A percentile compares a stretch with the other conserved stretches of the same genome.
Conservation (phyloP, 2,329 filamentous ascomycete genomes). For the Cordyceps militaris region DNA sequence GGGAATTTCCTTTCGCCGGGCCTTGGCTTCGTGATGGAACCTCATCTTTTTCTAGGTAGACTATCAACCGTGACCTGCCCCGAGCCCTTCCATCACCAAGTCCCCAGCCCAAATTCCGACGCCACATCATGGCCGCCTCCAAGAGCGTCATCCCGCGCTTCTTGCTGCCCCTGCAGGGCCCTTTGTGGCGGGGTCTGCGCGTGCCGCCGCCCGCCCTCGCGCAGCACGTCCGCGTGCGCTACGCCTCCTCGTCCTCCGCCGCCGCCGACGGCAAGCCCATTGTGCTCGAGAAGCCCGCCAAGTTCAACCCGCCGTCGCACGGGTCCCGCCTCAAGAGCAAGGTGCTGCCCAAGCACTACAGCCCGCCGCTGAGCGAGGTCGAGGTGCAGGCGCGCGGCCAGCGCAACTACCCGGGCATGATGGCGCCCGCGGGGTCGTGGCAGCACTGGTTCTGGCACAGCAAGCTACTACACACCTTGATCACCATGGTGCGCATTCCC, state of each 20-base stretch:
- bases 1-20: conserved; percentile 12
- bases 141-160: conserved; percentile 56
- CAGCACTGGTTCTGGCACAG: conserved; percentile 80
- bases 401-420: conserved; percentile 80
- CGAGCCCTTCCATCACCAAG: neutral
- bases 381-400: conserved; percentile 59
- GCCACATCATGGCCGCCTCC: conserved; percentile 34
- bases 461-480: conserved; percentile 67
- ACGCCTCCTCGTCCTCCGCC: conserved; percentile 12
- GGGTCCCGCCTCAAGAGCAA: conserved; percentile 57
- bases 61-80: neutral
- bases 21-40: neutral
- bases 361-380: conserved; percentile 59
- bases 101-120: neutral
- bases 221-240: conserved; percentile 29
- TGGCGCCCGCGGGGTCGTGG: conserved; percentile 75
- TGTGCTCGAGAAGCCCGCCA: conserved; percentile 77
- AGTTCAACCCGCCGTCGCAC: conserved; percentile 90
- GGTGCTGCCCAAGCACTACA: conserved; percentile 59
- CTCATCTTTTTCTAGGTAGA: neutral
- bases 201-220: conserved; percentile 23
- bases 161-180: conserved; percentile 56
- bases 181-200: conserved; percentile 42
- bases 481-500: conserved; percentile 63
- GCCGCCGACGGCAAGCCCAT: conserved; percentile 39